Base-by-base conservation (phyloP, 768 basidiomycete genomes). In the Gymnopilus dilepis region DNA sequence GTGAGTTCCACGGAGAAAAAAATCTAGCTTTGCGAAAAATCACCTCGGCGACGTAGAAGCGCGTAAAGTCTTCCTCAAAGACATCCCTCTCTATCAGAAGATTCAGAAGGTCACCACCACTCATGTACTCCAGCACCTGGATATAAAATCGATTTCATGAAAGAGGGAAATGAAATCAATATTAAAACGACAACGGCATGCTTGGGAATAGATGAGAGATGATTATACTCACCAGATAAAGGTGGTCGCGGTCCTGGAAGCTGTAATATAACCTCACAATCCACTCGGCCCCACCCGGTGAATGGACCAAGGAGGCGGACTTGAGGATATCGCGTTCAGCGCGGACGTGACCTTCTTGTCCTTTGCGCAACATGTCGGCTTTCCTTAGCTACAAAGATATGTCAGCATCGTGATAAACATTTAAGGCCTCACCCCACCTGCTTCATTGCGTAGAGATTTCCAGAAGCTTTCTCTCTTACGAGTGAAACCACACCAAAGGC, bases 401-500 rank as follows among this genome's bases (percentile, higher is more conserved):
- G 65, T 55, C 31, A 51, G 59, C 52, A 64, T 58, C 19, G 19
- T 50, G 28, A 30, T 47, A 43, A 45, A 15, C 30, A 41, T 22
- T 47, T 24, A 56, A 52, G 11, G 53, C 26, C 30, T 42, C 43
- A 68, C 65, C n/a, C 74, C 71, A 93, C 92, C 89, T 98, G 92
- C 75, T 98, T 99, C 94, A 99, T 98, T 56, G 95, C 95, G 70
- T 88, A 98, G 47, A 98, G 79, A 62, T 87, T 85, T 17, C 93
- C 92, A 4, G 88, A 86, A 24, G 85, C 81, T 68, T 84, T 85
- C 76, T 98, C 95, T 74, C 82, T 87, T 38, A 97, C 97, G 52
- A 99, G 86, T 9, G 90, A 92, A 17, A 99, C 97, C 45, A 98
- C 96, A 0, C 96, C 97, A 76, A 99, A 98, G 9, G 96, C 96